Evolutionary conservation across 345 rosid species (phyloP), one percentile per base, ranked within the genome.

Genomic region (Linum usitatissimum): DNA sequence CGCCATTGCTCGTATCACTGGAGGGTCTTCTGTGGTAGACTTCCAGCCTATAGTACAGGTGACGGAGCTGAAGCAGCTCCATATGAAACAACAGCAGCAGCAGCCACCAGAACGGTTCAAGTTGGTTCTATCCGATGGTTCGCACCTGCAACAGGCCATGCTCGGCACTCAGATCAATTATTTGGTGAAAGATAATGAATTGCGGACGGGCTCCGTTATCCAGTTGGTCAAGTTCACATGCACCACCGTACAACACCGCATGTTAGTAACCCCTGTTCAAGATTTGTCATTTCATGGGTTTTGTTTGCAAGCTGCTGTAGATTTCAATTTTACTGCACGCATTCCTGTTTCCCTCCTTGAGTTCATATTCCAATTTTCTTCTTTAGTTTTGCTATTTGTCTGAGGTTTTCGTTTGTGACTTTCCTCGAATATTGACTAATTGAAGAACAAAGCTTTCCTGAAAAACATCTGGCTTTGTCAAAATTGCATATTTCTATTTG

Each of bases 41-140:
- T 19, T 81, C 76, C 79, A 68, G 66, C 98, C 96, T 30, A 73
- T 81, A 40, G 65, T 89, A 58, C 98, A 89, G 68, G 85, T 87
- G 66, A 75, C 74, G 65, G 96, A 87, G n/a, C 13, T 92, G 73
- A 89, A 81, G 79, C 31, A 57, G 64, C 80, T 88, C 55, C 83
- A 68, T 63, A 72, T 82, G 15, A 82, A 73, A 70, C 79, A 74
- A 58, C 80, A 68, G 48, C 77, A 74, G 12, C 80, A 69, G 48
- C 77, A 74, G 12, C 78, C 68, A 38, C 76, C 56, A 53, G 80
- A 81, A 69, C 66, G 96, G 38, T 86, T 70, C 70, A 75, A 81
- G 51, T 9, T 91, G 64, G 58, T 76, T 64, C 62, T 88, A 17
- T 86, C 97, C 6, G 97, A 91, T 39, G 97, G 97, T 59, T 58